Evolutionary conservation across 1,139 yeast genomes (phyloP), one percentile per base, ranked within the genome.

Genomic region (Cylindricascospora bacillispora): DNA sequence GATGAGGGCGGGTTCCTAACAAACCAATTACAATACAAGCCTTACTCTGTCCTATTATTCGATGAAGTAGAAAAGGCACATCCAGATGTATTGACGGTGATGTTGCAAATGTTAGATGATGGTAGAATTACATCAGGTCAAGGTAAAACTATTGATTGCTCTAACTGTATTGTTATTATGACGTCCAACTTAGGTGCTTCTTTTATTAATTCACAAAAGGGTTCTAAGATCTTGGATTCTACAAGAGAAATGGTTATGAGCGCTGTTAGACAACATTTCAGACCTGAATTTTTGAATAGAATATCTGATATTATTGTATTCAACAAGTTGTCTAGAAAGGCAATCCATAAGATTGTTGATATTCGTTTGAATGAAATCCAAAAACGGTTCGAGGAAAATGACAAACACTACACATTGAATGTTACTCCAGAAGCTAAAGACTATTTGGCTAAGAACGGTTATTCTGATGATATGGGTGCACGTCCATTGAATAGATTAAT

Each of bases 21-120:
- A 2, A 94, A 89, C 49, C 93, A 92, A 37, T 66, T 89, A 38
- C 68, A 83, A 37, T 73, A 95, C 53, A 76, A 80, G 40, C 98
- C 99, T 32, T 92, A 89, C 62, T 81, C 97, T 4, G 98, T 92
- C 16, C 70, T 89, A 18, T 65, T 89, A 41, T 89, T 89, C 50
- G 98, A 89, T 60, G 98, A 89, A 60, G 93, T 89, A 35, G 98
- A 89, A 53, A 89, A 89, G 60, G 99, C 98, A n/a, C 94, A 95
- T 2, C 98, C 98, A 1, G 97, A 89, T 56, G 98, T 92, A 2
- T 67, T 89, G 55, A 92, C 95, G 4, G 76, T 89, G 13, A 65
- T 89, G 47, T 66, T 89, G 45, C 98, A 89, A 56, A 73, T 89
- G 57, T 65, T 89, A 39, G 99, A 92, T 52, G 99, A 92, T 57